phyloP scores from a whole-genome alignment of 768 basidiomycete species.

The Rhizopogon vinicolor region DNA sequence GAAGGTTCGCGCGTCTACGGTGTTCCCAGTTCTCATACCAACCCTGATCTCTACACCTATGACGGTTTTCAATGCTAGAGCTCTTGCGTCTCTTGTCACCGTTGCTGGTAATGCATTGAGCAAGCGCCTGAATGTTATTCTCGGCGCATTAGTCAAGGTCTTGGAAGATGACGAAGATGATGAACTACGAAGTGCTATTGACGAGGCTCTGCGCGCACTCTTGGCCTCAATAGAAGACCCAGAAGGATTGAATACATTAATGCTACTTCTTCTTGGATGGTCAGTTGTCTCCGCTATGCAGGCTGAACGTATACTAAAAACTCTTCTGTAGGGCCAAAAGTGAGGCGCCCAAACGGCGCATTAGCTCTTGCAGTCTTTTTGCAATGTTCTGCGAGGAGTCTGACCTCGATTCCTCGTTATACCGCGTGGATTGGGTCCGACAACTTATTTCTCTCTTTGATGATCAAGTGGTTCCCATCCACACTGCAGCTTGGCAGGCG shows the following conservation, averaged over 20 bases:
- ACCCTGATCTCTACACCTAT: conserved; percentile 88
- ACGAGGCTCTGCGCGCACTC: conserved; percentile 71
- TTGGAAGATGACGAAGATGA: conserved; percentile 66
- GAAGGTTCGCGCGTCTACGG: conserved; percentile 88
- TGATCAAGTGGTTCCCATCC: conserved; percentile 68
- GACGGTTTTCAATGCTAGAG: conserved; percentile 92
- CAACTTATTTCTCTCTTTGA: conserved; percentile 82
- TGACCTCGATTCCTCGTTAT: conserved; percentile 75
- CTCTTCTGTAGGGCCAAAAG: conserved; percentile 67
- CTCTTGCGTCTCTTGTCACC: conserved; percentile 84
- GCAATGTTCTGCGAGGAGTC: conserved; percentile 80
- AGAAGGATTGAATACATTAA: conserved; percentile 86
- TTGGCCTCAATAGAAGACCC: conserved; percentile 76
- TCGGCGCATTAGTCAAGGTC: conserved; percentile 76
- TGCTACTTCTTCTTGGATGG: conserved; percentile 89
- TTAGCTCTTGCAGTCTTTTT: conserved; percentile 77
- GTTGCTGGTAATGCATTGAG: conserved; percentile 92
- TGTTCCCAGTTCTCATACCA: conserved; percentile 96
- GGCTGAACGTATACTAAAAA: neutral
- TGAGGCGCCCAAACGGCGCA: conserved; percentile 63
- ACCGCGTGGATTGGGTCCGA: conserved; percentile 92
- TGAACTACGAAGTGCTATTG: conserved; percentile 64
- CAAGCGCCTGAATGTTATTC: conserved; percentile 71
- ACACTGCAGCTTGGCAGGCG: conserved; percentile 78
- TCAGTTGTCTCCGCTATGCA: conserved; percentile 31